These are phyloP conservation scores for Cornus controversa DNA, from an alignment of 148 eudicot species.

Conservation along the genomic window DNA sequence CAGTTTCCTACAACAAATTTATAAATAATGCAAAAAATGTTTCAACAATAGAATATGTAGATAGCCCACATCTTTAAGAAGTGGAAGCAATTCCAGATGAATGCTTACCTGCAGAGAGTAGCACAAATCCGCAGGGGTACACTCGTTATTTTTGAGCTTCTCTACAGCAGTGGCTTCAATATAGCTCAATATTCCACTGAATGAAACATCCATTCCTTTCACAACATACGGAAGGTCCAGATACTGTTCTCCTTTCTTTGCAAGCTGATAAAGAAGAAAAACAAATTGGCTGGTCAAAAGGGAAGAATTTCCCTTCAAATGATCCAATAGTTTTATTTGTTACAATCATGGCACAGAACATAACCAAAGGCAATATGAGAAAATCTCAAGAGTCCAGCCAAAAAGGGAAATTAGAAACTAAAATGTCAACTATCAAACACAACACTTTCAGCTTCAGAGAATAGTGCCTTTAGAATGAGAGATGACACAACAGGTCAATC, in stretches of 20 bases:
- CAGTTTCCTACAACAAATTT: constrained; percentile 60
- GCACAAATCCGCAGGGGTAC: constrained; percentile 96
- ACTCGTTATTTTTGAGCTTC: constrained; percentile 76
- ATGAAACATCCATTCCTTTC: constrained; percentile 98
- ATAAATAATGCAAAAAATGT: neutral
- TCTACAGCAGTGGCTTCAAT: constrained; percentile 87
- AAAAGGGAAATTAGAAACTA: neutral
- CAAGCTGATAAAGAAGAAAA: constrained; percentile 55
- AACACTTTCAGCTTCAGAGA: neutral
- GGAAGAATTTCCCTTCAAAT: neutral
- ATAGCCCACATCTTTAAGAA: neutral
- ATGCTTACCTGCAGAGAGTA: constrained; percentile 83
- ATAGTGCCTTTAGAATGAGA: neutral
- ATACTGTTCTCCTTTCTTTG: constrained; percentile 88
- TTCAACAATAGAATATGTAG: neutral
- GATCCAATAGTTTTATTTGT: neutral
- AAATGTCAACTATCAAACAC: no score
- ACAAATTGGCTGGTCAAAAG: neutral
- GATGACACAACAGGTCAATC: no score
- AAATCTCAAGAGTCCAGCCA: no score
- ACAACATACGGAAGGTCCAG: constrained; percentile 93
- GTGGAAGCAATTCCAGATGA: neutral
- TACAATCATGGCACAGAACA: neutral
- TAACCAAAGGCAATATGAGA: neutral
- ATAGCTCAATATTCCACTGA: constrained; percentile 89